These are phyloP conservation scores for Ophiognomonia clavigignenti-juglandacearum DNA, from an alignment of 2,329 filamentous ascomycete species.

Conservation along the genomic window DNA sequence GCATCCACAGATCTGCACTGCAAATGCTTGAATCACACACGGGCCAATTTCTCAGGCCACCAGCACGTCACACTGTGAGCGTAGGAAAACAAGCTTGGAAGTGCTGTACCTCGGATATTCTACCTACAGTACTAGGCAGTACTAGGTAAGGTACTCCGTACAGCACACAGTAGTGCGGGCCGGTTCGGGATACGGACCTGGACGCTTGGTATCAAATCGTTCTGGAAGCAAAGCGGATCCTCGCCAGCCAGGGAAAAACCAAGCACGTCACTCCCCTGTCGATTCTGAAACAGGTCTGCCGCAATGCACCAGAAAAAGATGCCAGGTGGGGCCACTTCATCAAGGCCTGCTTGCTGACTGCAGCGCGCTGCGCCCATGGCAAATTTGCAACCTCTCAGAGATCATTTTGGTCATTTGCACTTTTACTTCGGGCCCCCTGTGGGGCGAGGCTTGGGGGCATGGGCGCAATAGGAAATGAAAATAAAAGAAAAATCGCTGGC, in stretches of 20 bases:
- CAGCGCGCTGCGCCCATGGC: too few species aligned
- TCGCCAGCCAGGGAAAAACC: too few species aligned
- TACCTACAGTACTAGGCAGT: too few species aligned
- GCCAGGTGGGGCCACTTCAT: not conserved
- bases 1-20: slow-evolving; percentile 2
- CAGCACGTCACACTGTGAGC: not conserved
- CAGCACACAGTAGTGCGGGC: too few species aligned
- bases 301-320: slow-evolving; percentile 3
- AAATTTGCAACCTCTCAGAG: not conserved
- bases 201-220: slow-evolving; percentile 9
- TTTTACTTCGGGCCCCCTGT: not conserved
- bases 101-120: too few species aligned
- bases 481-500: not conserved
- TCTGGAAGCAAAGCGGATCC: slow-evolving; percentile 11
- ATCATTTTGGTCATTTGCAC: not conserved
- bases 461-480: not conserved
- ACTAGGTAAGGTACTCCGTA: too few species aligned
- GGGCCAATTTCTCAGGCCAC: slow-evolving; percentile 2
- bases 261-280: too few species aligned
- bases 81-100: not conserved
- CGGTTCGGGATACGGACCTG: not conserved
- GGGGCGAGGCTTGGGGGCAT: not conserved
- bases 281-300: slow-evolving; percentile 10
- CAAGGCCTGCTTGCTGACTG: not conserved
- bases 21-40: not conserved